A percentile compares a stretch with the other conserved stretches of the same genome.
phyloP scores from a whole-genome alignment of 2,329 filamentous ascomycete species.

The Knoxdaviesia capensis region DNA sequence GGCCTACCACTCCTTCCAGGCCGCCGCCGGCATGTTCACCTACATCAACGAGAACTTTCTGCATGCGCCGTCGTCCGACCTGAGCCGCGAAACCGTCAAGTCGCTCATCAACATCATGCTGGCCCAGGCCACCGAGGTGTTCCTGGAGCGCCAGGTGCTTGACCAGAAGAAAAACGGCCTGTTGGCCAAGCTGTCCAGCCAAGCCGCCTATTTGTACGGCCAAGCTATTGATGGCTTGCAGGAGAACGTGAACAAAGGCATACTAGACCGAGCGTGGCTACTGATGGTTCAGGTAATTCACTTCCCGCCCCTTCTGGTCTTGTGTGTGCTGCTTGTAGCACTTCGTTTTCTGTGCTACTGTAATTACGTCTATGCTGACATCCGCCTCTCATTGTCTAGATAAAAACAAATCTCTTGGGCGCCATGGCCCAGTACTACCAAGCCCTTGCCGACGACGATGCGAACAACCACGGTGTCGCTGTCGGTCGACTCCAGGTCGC shows the following conservation, averaged over 20 bases:
- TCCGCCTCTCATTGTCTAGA: slow-evolving; percentile 16
- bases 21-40: slow-evolving; percentile 96
- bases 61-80: slow-evolving; percentile 86
- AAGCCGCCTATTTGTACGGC: slow-evolving; percentile 70
- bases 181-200: slow-evolving; percentile 79
- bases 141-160: slow-evolving; percentile 84
- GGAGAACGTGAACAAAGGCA: slow-evolving; percentile 73
- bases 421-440: slow-evolving; percentile 90
- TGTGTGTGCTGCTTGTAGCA: neutral
- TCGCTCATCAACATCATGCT: slow-evolving; percentile 83
- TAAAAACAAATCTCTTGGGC: slow-evolving; percentile 64
- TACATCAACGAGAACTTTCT: slow-evolving; percentile 99
- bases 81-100: slow-evolving; percentile 91
- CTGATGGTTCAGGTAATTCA: slow-evolving; percentile 51
- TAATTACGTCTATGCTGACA: neutral
- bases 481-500: slow-evolving; percentile 69
- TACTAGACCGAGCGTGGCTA: slow-evolving; percentile 92
- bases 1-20: slow-evolving; percentile 95
- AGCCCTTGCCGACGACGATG: slow-evolving; percentile 75
- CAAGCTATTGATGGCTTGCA: slow-evolving; percentile 81
- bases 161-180: slow-evolving; percentile 87
- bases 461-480: slow-evolving; percentile 66
- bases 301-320: neutral
- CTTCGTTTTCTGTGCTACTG: neutral
- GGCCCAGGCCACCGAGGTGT: slow-evolving; percentile 91